Conservation (phyloP, 2,329 filamentous ascomycete species). For the Sporothrix humicola region DNA sequence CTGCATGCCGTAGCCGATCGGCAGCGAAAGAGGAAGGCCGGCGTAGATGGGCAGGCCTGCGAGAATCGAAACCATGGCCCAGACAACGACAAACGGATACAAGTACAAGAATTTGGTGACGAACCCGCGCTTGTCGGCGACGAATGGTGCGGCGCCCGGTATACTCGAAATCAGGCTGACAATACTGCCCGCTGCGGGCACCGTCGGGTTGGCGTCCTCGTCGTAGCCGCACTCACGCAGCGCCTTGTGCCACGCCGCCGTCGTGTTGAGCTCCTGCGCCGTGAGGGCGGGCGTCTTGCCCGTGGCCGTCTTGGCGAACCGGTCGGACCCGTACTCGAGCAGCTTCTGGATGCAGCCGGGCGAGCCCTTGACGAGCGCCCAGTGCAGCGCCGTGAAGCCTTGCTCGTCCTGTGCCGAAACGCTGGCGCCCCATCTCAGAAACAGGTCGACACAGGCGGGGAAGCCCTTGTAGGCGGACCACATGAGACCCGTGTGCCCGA, state of each 20-base stretch:
- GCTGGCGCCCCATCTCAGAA: constrained; percentile 92
- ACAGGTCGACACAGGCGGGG: constrained; percentile 87
- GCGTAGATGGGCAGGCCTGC: constrained; percentile 75
- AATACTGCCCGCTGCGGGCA: constrained; percentile 55
- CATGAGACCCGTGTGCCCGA: constrained; percentile 94
- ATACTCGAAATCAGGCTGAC: constrained; percentile 50
- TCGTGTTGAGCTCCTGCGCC: constrained; percentile 88
- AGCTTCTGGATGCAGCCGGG: constrained; percentile 89
- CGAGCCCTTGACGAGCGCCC: constrained; percentile 93
- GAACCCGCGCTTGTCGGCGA: constrained; percentile 73
- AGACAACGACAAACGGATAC: constrained; percentile 81
- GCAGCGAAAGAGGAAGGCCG: constrained; percentile 73
- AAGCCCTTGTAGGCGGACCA: constrained; percentile 99
- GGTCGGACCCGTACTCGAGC: constrained; percentile 92
- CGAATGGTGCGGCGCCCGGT: constrained; percentile 71
- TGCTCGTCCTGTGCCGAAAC: constrained; percentile 89
- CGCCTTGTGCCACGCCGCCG: constrained; percentile 58
- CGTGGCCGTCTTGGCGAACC: constrained; percentile 85
- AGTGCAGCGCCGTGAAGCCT: constrained; percentile 93
- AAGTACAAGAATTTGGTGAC: constrained; percentile 87
- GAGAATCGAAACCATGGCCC: constrained; percentile 71
- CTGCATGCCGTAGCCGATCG: constrained; percentile 73
- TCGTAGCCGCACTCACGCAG: constrained; percentile 42
- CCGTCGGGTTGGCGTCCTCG: constrained; percentile 71
- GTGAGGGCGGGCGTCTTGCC: constrained; percentile 90